phyloP scores from a whole-genome alignment of 129 eudicot genomes.

The Scalesia atractyloides region DNA sequence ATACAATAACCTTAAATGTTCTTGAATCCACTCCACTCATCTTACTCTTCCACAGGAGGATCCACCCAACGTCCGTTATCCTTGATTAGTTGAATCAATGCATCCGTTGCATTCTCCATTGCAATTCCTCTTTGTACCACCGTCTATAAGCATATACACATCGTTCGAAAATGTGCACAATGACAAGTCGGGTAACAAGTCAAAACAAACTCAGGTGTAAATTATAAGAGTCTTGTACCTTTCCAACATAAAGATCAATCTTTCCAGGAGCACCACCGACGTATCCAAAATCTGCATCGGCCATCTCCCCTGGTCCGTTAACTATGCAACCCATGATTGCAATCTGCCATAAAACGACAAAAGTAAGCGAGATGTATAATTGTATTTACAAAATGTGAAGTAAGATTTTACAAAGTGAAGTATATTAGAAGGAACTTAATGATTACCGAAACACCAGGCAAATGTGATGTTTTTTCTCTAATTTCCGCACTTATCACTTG shows the following conservation, averaged over 20 bases:
- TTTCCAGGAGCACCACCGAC: constrained; percentile 99
- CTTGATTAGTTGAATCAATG: constrained; percentile 83
- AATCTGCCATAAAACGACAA: constrained; percentile 50
- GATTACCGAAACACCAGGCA: constrained; percentile 98
- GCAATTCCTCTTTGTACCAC: constrained; percentile 90
- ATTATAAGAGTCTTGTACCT: constrained; percentile 45
- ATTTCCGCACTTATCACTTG: constrained; percentile 98
- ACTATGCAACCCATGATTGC: constrained; percentile 99
- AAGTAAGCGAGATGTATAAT: neutral
- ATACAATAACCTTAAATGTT: constrained; percentile 18
- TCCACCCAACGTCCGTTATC: constrained; percentile 98
- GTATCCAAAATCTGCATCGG: constrained; percentile 98
- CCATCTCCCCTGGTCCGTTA: constrained; percentile 99
- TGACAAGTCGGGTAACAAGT: neutral
- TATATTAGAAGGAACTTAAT: constrained; percentile 14
- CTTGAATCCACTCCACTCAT: neutral
- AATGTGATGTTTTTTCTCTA: constrained; percentile 90
- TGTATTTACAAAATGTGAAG: neutral
- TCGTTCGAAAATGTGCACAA: constrained; percentile 19
- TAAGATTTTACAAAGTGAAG: neutral
- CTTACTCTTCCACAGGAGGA: constrained; percentile 79
- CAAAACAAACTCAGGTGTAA: neutral
- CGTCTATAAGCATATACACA: constrained; percentile 41
- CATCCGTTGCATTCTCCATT: constrained; percentile 91
- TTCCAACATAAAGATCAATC: constrained; percentile 95